These are phyloP conservation scores for Violaceomyces palustris DNA, from an alignment of 1,284 basidiomycete genomes.

Conservation along the genomic window DNA sequence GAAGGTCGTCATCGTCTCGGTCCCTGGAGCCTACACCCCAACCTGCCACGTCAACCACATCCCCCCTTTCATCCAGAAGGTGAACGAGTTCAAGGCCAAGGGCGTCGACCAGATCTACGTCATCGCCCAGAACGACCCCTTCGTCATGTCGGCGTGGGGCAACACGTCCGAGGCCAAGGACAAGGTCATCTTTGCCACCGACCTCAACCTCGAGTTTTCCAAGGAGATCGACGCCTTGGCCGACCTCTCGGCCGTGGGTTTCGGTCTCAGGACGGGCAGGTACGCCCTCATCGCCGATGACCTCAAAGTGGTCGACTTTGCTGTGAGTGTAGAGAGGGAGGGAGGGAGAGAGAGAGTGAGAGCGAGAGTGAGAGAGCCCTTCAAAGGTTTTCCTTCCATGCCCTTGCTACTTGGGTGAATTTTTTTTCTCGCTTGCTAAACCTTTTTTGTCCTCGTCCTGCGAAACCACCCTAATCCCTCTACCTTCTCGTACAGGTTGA, in stretches of 20 bases:
- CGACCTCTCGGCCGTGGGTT: constrained; percentile 60
- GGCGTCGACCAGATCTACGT: constrained; percentile 64
- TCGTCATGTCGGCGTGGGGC: constrained; percentile 61
- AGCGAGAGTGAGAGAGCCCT: no score
- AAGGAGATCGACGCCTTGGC: constrained; percentile 61
- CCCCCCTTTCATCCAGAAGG: constrained; percentile 65
- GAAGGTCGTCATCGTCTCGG: constrained; percentile 72
- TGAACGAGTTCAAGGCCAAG: constrained; percentile 67
- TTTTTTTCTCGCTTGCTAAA: no score
- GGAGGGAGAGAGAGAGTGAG: no score
- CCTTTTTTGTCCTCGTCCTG: no score
- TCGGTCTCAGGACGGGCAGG: constrained; percentile 66
- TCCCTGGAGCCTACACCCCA: constrained; percentile 63
- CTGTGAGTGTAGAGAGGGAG: no score
- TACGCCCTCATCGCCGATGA: constrained; percentile 70
- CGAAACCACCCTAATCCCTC: no score
- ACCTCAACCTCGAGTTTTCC: constrained; percentile 65
- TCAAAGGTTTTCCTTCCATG: no score
- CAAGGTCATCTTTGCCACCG: constrained; percentile 67
- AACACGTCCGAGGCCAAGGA: constrained; percentile 65
- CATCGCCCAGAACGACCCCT: constrained; percentile 49
- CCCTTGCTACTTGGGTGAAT: no score
- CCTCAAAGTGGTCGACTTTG: constrained; percentile 56
- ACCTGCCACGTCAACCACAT: constrained; percentile 55
- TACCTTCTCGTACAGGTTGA: constrained; percentile 8